phyloP scores from a whole-genome alignment of 2,329 filamentous ascomycete species.

The Rutstroemia sp. region DNA sequence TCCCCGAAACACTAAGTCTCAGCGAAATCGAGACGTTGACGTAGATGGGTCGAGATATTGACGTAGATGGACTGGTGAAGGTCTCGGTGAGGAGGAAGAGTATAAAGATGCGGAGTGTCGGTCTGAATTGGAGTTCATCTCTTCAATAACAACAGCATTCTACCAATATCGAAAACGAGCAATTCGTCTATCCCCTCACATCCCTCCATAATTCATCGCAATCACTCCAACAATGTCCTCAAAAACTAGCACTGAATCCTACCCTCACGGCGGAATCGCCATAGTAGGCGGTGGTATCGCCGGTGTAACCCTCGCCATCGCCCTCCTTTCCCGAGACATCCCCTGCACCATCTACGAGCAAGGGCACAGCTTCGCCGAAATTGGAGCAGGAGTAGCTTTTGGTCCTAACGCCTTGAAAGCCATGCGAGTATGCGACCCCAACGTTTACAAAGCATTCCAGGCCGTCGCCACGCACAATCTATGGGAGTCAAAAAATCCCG shows the following conservation, averaged over 20 bases:
- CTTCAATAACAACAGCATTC: too few species aligned
- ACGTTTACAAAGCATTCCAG: not conserved
- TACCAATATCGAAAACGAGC: too few species aligned
- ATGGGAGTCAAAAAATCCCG: not conserved
- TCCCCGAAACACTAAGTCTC: too few species aligned
- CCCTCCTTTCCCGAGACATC: conserved; percentile 10
- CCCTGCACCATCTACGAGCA: conserved; percentile 16
- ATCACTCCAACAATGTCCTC: too few species aligned
- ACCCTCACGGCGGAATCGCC: conserved; percentile 4
- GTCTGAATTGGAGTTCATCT: too few species aligned
- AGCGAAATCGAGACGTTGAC: too few species aligned
- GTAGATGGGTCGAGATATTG: too few species aligned
- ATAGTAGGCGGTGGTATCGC: conserved; percentile 20
- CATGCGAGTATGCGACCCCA: conserved; percentile 5
- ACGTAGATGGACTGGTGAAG: too few species aligned
- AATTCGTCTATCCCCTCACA: too few species aligned
- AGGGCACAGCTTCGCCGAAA: conserved; percentile 12
- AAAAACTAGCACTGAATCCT: not conserved
- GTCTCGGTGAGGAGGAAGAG: too few species aligned
- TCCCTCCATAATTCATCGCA: too few species aligned
- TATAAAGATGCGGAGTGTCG: too few species aligned
- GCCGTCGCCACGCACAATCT: not conserved
- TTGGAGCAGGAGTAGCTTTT: conserved; percentile 17
- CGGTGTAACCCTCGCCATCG: conserved; percentile 13
- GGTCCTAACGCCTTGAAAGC: conserved; percentile 10